phyloP scores from a whole-genome alignment of 257 asterid genomes.

The Leptodermis oblonga region DNA sequence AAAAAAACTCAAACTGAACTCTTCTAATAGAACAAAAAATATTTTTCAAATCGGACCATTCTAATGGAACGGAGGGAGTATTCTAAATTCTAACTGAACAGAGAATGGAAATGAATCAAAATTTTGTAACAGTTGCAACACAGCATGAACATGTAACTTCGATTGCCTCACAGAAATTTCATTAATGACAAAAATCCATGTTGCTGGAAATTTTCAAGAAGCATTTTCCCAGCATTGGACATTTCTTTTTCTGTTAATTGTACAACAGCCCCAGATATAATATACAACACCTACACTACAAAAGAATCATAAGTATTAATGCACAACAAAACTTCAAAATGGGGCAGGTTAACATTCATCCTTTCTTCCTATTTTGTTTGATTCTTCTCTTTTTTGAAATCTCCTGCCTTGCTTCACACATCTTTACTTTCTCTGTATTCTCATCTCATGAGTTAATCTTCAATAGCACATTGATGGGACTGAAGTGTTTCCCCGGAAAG shows the following conservation, averaged over 20 bases:
- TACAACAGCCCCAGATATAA: neutral
- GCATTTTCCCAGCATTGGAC: neutral
- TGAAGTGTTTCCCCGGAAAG: slow-evolving; percentile 34
- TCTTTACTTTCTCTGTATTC: slow-evolving; percentile 3
- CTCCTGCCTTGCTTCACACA: slow-evolving; percentile 1
- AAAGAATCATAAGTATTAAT: slow-evolving; percentile 10
- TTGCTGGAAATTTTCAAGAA: neutral
- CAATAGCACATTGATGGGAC: slow-evolving; percentile 39
- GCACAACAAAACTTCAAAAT: slow-evolving; percentile 2
- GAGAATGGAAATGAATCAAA: too few relatives aligned
- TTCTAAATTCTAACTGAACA: too few relatives aligned
- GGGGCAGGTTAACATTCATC: slow-evolving; percentile 10
- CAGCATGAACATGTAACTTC: too few relatives aligned
- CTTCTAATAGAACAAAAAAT: too few relatives aligned
- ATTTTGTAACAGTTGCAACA: too few relatives aligned
- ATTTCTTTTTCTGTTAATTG: neutral
- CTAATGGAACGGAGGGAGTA: too few relatives aligned
- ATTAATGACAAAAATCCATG: neutral
- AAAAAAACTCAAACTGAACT: too few relatives aligned
- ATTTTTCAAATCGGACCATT: too few relatives aligned
- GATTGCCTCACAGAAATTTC: neutral
- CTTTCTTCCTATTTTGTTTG: neutral
- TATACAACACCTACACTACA: slow-evolving; percentile 5
- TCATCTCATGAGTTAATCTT: slow-evolving; percentile 17
- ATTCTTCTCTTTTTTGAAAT: neutral